phyloP scores from a whole-genome alignment of 805 yeast genomes.

The Candida oleophila region DNA sequence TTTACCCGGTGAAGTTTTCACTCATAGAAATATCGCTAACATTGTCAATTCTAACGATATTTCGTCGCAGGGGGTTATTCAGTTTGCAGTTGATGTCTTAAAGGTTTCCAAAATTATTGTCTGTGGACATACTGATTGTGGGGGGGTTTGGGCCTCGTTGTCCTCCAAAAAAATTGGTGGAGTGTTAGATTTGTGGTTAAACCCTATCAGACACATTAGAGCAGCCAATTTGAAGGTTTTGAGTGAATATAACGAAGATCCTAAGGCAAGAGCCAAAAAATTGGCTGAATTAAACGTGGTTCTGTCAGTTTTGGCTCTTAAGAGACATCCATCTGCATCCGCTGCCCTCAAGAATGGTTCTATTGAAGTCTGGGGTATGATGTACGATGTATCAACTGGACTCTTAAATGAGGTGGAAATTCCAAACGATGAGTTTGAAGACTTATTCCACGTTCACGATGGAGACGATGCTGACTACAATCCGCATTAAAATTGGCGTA shows the following conservation, averaged over 20 bases:
- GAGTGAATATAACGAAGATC: slow-evolving; percentile 44
- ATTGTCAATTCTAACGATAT: slow-evolving; percentile 68
- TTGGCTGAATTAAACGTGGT: slow-evolving; percentile 76
- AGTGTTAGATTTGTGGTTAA: slow-evolving; percentile 70
- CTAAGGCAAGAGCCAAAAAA: slow-evolving; percentile 53
- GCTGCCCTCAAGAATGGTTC: slow-evolving; percentile 61
- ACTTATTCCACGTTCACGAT: slow-evolving; percentile 41
- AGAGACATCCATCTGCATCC: slow-evolving; percentile 64
- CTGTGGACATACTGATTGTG: slow-evolving; percentile 95
- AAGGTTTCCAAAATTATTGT: slow-evolving; percentile 79
- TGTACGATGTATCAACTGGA: slow-evolving; percentile 83
- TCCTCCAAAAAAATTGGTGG: slow-evolving; percentile 64
- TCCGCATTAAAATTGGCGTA: slow-evolving; percentile 1
- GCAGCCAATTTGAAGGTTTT: slow-evolving; percentile 56
- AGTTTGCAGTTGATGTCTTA: slow-evolving; percentile 82
- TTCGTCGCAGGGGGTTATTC: slow-evolving; percentile 74
- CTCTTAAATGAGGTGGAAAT: slow-evolving; percentile 43
- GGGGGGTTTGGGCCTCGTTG: slow-evolving; percentile 83
- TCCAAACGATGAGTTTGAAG: slow-evolving; percentile 44
- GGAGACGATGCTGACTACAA: slow-evolving; percentile 16
- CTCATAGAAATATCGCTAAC: slow-evolving; percentile 87
- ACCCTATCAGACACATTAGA: slow-evolving; percentile 65
- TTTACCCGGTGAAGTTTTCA: slow-evolving; percentile 90
- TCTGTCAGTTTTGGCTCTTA: slow-evolving; percentile 67
- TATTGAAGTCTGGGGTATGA: slow-evolving; percentile 76